Evolutionary conservation across 1,139 yeast species (phyloP).

Genomic region (Yarrowia galli): DNA sequence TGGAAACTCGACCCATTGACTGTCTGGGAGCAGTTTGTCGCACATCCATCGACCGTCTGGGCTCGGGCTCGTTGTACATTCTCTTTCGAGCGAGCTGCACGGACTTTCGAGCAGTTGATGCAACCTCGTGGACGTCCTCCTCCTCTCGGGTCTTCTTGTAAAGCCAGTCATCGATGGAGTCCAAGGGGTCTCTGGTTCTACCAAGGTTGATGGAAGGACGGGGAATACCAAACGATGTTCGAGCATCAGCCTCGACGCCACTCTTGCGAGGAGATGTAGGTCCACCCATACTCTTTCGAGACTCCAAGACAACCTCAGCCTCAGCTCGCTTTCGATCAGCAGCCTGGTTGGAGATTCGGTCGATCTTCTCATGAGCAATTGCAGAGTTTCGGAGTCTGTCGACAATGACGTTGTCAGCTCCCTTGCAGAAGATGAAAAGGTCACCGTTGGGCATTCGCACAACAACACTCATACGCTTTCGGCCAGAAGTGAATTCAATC

Average conservation of each 20-base stretch:
- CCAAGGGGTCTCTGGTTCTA: slow-evolving; percentile 45
- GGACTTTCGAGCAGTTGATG: slow-evolving; percentile 66
- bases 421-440: slow-evolving; percentile 84
- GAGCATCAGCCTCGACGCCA: slow-evolving; percentile 40
- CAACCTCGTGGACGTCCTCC: slow-evolving; percentile 66
- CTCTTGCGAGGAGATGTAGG: slow-evolving; percentile 29
- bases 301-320: slow-evolving; percentile 69
- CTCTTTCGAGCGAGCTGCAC: slow-evolving; percentile 62
- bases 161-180: slow-evolving; percentile 63
- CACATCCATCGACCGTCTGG: slow-evolving; percentile 58
- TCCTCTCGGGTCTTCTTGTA: slow-evolving; percentile 58
- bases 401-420: slow-evolving; percentile 92
- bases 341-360: slow-evolving; percentile 67
- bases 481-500: slow-evolving; percentile 83
- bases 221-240: slow-evolving; percentile 43
- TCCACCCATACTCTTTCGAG: slow-evolving; percentile 53
- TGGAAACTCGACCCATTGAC: slow-evolving; percentile 40
- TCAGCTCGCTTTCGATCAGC: slow-evolving; percentile 75
- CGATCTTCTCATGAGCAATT: slow-evolving; percentile 67
- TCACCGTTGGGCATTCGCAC: slow-evolving; percentile 81
- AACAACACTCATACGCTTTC: slow-evolving; percentile 95
- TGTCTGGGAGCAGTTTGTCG: slow-evolving; percentile 34
- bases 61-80: slow-evolving; percentile 80
- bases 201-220: slow-evolving; percentile 47
- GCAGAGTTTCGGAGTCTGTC: slow-evolving; percentile 68